phyloP scores from a whole-genome alignment of 306 rosid genomes.

The Rubus idaeus region DNA sequence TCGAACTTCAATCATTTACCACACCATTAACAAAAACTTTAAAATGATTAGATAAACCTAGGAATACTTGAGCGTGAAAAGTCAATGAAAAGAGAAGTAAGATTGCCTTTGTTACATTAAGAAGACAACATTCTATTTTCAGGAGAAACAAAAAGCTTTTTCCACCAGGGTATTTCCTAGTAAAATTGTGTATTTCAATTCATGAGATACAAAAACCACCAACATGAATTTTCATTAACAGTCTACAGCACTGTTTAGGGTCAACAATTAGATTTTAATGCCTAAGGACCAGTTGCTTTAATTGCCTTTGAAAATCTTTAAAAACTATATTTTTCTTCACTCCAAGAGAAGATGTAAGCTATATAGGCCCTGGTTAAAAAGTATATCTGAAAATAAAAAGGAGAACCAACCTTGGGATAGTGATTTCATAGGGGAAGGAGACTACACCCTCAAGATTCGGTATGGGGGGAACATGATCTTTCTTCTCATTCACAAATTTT shows the following conservation, averaged over 20 bases:
- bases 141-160: not conserved
- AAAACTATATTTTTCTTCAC: not conserved
- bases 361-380: not conserved
- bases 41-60: not conserved
- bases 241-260: not conserved
- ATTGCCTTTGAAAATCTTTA: not conserved
- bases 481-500: constrained; percentile 94
- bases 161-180: not conserved
- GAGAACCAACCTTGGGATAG: constrained; percentile 72
- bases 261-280: not conserved
- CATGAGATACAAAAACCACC: constrained; percentile 2
- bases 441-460: constrained; percentile 73
- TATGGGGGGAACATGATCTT: constrained; percentile 92
- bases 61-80: not conserved
- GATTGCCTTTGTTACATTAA: not conserved
- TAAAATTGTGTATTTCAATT: not conserved
- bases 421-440: constrained; percentile 81
- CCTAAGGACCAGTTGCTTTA: not conserved
- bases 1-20: not conserved
- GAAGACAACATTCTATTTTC: not conserved
- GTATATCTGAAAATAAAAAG: not conserved
- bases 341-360: not conserved
- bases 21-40: not conserved
- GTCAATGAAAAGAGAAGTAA: not conserved
- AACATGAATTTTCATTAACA: not conserved